Conservation (phyloP, 805 yeast genomes). For the Wickerhamomyces rabaulensis region DNA sequence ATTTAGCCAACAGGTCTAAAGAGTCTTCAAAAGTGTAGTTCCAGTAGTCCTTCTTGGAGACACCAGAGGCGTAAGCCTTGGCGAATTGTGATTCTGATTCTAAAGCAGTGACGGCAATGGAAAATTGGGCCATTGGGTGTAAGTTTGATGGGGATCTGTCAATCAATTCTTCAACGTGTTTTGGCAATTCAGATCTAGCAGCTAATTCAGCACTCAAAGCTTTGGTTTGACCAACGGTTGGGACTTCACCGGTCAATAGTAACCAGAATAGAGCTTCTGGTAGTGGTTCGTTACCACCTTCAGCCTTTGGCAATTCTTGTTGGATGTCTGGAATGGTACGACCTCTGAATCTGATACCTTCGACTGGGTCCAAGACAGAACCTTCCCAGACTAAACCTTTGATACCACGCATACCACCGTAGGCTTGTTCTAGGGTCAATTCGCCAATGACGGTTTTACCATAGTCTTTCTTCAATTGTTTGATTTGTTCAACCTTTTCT, state of each 20-base stretch:
- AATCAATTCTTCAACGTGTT: slow-evolving; percentile 66
- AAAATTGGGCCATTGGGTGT: slow-evolving; percentile 89
- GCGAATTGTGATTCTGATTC: slow-evolving; percentile 81
- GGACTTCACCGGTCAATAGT: slow-evolving; percentile 77
- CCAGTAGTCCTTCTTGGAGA: slow-evolving; percentile 81
- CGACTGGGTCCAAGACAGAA: slow-evolving; percentile 76
- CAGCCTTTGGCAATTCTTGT: slow-evolving; percentile 68
- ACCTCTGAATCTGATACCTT: slow-evolving; percentile 85
- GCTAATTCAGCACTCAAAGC: slow-evolving; percentile 73
- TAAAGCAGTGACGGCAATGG: slow-evolving; percentile 76
- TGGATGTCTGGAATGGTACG: slow-evolving; percentile 77
- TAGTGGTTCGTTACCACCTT: slow-evolving; percentile 57
- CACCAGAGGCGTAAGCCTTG: slow-evolving; percentile 82
- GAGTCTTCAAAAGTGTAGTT: slow-evolving; percentile 77
- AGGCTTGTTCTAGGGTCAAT: slow-evolving; percentile 71
- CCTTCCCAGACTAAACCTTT: slow-evolving; percentile 88
- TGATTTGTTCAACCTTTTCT: slow-evolving; percentile 86
- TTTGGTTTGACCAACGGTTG: slow-evolving; percentile 64
- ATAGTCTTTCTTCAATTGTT: slow-evolving; percentile 77
- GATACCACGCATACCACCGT: slow-evolving; percentile 90
- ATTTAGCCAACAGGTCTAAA: slow-evolving; percentile 72
- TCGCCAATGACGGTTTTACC: slow-evolving; percentile 74
- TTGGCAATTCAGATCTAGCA: slow-evolving; percentile 72
- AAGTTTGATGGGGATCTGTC: slow-evolving; percentile 70
- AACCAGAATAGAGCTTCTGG: slow-evolving; percentile 86